Evolutionary conservation across 2,329 filamentous ascomycete genomes (phyloP), one percentile per base, ranked within the genome.

Genomic region (Aspergillus awamori): DNA sequence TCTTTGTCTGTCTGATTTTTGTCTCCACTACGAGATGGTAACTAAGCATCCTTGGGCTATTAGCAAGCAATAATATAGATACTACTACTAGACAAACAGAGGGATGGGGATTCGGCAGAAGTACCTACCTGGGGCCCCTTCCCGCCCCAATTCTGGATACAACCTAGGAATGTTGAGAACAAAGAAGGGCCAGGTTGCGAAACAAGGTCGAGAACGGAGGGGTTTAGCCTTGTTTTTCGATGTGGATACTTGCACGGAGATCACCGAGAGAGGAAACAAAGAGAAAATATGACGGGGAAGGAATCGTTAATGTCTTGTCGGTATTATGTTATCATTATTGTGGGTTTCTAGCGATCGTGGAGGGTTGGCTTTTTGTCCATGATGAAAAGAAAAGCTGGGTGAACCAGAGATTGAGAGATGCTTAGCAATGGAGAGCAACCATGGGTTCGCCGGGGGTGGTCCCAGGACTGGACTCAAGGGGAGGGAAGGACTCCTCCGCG

Each of bases 241-340:
- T 20, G 60, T 64, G 62, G 62, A 30, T 60, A 58, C 43, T 39
- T 60, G 61, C 41, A 59, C 65, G 65, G 65, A 65, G 61, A 65
- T 65, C 65, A 45, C 65, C 63, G 63, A 67, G 59, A 61, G 61
- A 61, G 61, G 63, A 61, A 47, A 48, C 64, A 64, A 58, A 26
- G 24, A 49, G 45, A 15, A 47, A 22, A 13, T 20, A 24, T 36
- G 41, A 24, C 22, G 41, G 22, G 11, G 10, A 38, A 5, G 10
- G 15, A 13, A 2, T 13, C 2, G 5, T 13, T 38, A 13, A 38
- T 20, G n/a, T 20, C 39, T 36, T 11, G 5, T 36, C 13, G 33
- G 33, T 36, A 36, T 36, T 36, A 20, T 20, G 20, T 20, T 20
- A 20, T 20, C 20, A 20, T 20, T 20, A 20, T 20, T 2, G 20